Evolutionary conservation across 371 early-diverging fungal genomes (phyloP).

Genomic region (Mucor lusitanicus): DNA sequence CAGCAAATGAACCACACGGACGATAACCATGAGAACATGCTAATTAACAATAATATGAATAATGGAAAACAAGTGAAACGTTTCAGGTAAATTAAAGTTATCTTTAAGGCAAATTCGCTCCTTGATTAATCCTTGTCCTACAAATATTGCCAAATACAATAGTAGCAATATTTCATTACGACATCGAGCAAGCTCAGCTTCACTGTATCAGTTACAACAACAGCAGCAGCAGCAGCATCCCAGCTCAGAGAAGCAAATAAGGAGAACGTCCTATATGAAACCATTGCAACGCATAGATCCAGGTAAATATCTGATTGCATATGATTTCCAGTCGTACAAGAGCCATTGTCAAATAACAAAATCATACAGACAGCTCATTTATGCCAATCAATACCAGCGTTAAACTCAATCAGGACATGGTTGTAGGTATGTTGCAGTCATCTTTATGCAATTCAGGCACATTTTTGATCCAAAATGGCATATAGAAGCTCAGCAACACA

Average conservation of each 20-base stretch:
- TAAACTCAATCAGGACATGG: neutral
- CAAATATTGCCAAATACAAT: neutral
- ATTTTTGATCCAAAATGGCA: neutral
- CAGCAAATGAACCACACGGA: neutral
- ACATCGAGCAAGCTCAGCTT: conserved; percentile 22
- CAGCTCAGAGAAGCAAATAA: neutral
- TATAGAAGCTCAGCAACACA: neutral
- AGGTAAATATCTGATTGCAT: conserved; percentile 15
- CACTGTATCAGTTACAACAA: conserved; percentile 2
- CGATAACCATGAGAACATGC: neutral
- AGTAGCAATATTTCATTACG: conserved; percentile 10
- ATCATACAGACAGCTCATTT: conserved; percentile 3
- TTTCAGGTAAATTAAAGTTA: conserved; percentile 18
- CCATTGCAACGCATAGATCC: conserved; percentile 8
- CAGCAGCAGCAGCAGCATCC: neutral
- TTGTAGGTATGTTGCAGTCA: neutral
- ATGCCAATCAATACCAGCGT: neutral
- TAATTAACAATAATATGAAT: neutral
- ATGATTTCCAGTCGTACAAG: conserved; percentile 9
- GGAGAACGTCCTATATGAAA: conserved; percentile 11
- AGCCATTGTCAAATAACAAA: conserved; percentile 5
- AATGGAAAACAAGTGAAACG: conserved; percentile 23
- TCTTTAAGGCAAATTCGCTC: neutral
- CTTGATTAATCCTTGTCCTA: neutral
- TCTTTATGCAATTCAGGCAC: neutral